A percentile compares a stretch with the other conserved stretches of the same genome.
Evolutionary conservation across 257 asterid species (phyloP).

Genomic region (Petrea volubilis): DNA sequence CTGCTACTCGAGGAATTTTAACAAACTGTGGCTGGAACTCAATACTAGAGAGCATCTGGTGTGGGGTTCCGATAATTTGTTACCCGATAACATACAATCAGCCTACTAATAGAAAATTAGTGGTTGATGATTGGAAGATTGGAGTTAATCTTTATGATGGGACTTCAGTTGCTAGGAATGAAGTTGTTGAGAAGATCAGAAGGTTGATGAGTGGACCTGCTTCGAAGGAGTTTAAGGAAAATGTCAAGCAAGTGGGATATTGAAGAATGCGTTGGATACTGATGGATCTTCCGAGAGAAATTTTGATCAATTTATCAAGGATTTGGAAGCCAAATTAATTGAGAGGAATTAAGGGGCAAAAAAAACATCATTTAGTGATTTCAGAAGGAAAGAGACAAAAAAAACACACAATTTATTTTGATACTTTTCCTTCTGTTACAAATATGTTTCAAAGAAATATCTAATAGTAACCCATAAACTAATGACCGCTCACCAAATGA

Average conservation of each 20-base stretch:
- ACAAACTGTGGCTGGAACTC: slow-evolving; percentile 62
- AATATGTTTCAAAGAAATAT: too few species aligned
- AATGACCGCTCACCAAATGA: too few species aligned
- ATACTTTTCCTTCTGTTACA: too few species aligned
- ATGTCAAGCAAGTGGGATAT: slow-evolving; percentile 1
- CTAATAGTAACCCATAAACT: too few species aligned
- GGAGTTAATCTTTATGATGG: slow-evolving; percentile 54
- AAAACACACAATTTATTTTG: too few species aligned
- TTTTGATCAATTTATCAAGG: slow-evolving; percentile 40
- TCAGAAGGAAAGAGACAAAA: too few species aligned
- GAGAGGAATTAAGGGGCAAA: too few species aligned
- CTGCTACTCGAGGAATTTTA: slow-evolving; percentile 42
- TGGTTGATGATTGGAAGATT: slow-evolving; percentile 52
- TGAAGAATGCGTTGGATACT: slow-evolving; percentile 30
- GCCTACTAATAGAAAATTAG: slow-evolving; percentile 40
- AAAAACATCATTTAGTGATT: too few species aligned
- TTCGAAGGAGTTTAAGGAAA: slow-evolving; percentile 22
- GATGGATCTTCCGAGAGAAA: slow-evolving; percentile 44
- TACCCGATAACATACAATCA: slow-evolving; percentile 35
- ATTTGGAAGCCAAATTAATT: slow-evolving; percentile 3
- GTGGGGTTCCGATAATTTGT: slow-evolving; percentile 41
- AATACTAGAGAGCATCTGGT: slow-evolving; percentile 45
- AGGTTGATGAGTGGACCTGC: slow-evolving; percentile 28
- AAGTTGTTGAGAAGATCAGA: slow-evolving; percentile 34
- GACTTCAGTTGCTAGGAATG: slow-evolving; percentile 17